Conservation (phyloP, 2,329 filamentous ascomycete genomes). For the Diaporthe citrichinensis region DNA sequence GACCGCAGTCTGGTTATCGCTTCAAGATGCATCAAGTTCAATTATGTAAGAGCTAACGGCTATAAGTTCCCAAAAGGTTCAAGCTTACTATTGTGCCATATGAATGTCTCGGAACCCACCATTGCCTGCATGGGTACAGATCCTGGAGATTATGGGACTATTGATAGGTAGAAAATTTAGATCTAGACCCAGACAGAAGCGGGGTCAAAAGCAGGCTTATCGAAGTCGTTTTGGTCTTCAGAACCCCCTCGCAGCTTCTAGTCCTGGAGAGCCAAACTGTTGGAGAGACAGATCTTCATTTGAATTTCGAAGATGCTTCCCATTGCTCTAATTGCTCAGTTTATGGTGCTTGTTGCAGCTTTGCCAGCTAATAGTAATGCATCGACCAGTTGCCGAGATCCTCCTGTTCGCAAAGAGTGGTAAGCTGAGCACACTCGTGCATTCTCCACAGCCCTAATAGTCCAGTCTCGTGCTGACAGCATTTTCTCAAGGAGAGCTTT, state of each 20-base stretch:
- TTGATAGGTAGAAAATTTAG: background rate
- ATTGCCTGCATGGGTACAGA: background rate
- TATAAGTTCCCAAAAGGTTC: background rate
- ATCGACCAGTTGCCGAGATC: background rate
- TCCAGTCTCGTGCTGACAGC: no score
- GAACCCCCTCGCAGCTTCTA: background rate
- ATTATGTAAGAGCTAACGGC: background rate
- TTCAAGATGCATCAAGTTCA: background rate
- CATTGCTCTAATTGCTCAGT: background rate
- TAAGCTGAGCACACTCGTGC: background rate
- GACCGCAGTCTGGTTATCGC: background rate
- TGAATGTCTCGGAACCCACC: background rate
- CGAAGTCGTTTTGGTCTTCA: background rate
- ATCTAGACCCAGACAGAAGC: background rate
- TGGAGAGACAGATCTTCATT: background rate
- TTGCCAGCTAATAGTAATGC: background rate
- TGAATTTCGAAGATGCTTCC: background rate
- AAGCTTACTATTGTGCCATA: background rate
- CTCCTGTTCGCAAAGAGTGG: conserved; percentile 5
- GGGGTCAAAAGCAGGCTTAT: background rate
- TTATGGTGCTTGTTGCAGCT: background rate
- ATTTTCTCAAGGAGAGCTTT: background rate
- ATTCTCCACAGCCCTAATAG: background rate
- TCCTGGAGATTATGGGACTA: background rate
- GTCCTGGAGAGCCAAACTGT: background rate